These are phyloP conservation scores for Candida tropicalis DNA, from an alignment of 1,139 yeast genomes.

Conservation along the genomic window DNA sequence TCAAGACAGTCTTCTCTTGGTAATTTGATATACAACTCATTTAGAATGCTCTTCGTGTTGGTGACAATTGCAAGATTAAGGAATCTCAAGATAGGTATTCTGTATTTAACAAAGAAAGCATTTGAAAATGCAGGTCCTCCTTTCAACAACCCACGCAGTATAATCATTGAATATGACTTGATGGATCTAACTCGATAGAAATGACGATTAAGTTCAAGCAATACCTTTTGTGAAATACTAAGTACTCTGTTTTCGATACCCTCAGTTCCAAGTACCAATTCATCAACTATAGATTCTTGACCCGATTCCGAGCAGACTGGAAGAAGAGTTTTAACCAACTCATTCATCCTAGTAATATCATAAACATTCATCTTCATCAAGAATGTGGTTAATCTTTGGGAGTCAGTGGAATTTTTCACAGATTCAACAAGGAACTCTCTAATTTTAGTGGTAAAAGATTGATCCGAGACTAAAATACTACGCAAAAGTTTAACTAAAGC, in stretches of 20 bases:
- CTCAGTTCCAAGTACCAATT: conserved; percentile 20
- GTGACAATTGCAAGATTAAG: conserved; percentile 24
- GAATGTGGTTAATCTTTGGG: conserved; percentile 11
- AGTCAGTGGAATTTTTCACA: conserved; percentile 10
- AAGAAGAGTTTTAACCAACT: conserved; percentile 14
- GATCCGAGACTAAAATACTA: conserved; percentile 20
- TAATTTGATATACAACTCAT: conserved; percentile 23
- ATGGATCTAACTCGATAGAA: conserved; percentile 13
- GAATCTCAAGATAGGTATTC: conserved; percentile 12
- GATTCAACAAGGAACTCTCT: conserved; percentile 6
- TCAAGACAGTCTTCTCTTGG: conserved; percentile 23
- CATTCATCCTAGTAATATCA: conserved; percentile 23
- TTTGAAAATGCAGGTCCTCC: conserved; percentile 9
- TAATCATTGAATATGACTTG: conserved; percentile 12
- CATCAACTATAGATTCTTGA: conserved; percentile 16
- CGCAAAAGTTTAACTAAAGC: conserved; percentile 20
- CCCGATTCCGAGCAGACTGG: conserved; percentile 3
- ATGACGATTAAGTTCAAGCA: conserved; percentile 18
- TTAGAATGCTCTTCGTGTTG: conserved; percentile 27
- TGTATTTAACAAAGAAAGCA: conserved; percentile 11
- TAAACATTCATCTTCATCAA: conserved; percentile 23
- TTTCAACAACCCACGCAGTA: conserved; percentile 12
- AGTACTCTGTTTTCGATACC: conserved; percentile 14
- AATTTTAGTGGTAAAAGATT: conserved; percentile 11
- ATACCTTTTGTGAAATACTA: conserved; percentile 18